These are phyloP conservation scores for Ettlia oleoabundans DNA, from an alignment of 139 green algal genomes.

Conservation along the genomic window DNA sequence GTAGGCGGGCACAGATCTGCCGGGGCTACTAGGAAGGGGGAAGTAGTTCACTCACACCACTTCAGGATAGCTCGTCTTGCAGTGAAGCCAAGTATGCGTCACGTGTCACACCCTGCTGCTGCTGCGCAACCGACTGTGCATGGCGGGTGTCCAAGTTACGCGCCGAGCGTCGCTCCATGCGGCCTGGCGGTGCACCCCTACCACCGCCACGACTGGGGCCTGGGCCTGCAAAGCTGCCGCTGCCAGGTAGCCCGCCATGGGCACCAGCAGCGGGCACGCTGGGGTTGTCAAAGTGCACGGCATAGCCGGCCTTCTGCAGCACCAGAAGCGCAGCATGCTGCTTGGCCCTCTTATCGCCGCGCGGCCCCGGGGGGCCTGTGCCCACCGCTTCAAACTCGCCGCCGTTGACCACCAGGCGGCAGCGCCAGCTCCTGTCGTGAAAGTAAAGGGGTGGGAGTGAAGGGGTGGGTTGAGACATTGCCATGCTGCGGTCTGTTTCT, in stretches of 20 bases:
- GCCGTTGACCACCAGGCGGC: constrained; percentile 33
- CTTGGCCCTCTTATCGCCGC: constrained; percentile 4
- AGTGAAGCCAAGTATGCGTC: constrained; percentile 1
- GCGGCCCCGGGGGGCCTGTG: not conserved
- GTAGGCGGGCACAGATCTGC: too few species aligned
- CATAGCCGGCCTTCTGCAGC: constrained; percentile 24
- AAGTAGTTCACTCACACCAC: too few species aligned
- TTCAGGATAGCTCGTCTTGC: constrained; percentile 9
- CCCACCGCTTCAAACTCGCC: constrained; percentile 17
- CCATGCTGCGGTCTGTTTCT: too few species aligned
- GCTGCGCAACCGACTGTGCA: constrained; percentile 16
- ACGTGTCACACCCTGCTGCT: not conserved
- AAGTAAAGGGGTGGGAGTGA: not conserved
- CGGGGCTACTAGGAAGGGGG: too few species aligned
- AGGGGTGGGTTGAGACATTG: not conserved
- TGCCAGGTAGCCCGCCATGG: too few species aligned
- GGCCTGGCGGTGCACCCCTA: not conserved
- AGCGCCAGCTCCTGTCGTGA: not conserved
- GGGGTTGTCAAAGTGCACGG: not conserved
- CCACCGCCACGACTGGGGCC: not conserved
- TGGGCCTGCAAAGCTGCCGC: not conserved
- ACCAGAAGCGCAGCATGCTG: constrained; percentile 29
- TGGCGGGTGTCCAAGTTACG: constrained; percentile 7
- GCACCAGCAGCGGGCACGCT: not conserved
- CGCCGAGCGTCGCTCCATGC: not conserved